Evolutionary conservation across 768 basidiomycete genomes (phyloP).

Genomic region (Pisolithus sp.): DNA sequence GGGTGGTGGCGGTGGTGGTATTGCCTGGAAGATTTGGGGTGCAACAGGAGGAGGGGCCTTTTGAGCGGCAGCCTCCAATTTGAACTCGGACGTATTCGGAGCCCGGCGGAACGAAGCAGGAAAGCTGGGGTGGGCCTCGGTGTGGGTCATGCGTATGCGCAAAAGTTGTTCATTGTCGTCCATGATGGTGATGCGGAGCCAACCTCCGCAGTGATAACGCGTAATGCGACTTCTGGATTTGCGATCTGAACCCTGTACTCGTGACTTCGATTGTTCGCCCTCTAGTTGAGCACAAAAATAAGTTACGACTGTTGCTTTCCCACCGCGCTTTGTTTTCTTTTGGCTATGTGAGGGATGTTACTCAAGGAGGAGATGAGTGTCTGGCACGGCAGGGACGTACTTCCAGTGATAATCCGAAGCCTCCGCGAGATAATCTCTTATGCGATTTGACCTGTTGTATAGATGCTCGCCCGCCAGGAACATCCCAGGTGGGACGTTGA

Average conservation of each 20-base stretch:
- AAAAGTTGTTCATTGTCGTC: constrained; percentile 29
- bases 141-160: constrained; percentile 31
- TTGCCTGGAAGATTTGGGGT: constrained; percentile 4
- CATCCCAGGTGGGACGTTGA: constrained; percentile 26
- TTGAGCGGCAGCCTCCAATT: constrained; percentile 22
- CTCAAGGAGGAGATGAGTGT: neutral
- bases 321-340: constrained; percentile 31
- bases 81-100: constrained; percentile 28
- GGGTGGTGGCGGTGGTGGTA: constrained; percentile 5
- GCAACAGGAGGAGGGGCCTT: constrained; percentile 13
- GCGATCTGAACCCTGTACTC: constrained; percentile 27
- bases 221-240: constrained; percentile 31
- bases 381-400: constrained; percentile 11
- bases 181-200: constrained; percentile 32
- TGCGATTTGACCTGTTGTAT: constrained; percentile 30
- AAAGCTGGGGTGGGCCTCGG: constrained; percentile 28
- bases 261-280: constrained; percentile 29
- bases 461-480: constrained; percentile 28
- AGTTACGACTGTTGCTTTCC: constrained; percentile 30
- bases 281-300: constrained; percentile 31
- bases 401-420: constrained; percentile 32
- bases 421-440: constrained; percentile 29
- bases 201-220: constrained; percentile 29
- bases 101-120: constrained; percentile 28
- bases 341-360: constrained; percentile 11